Percentiles rank a stretch among this genome's conserved stretches.
These are phyloP conservation scores for Rhizopogon vulgaris DNA, from an alignment of 768 basidiomycete species.

Conservation along the genomic window DNA sequence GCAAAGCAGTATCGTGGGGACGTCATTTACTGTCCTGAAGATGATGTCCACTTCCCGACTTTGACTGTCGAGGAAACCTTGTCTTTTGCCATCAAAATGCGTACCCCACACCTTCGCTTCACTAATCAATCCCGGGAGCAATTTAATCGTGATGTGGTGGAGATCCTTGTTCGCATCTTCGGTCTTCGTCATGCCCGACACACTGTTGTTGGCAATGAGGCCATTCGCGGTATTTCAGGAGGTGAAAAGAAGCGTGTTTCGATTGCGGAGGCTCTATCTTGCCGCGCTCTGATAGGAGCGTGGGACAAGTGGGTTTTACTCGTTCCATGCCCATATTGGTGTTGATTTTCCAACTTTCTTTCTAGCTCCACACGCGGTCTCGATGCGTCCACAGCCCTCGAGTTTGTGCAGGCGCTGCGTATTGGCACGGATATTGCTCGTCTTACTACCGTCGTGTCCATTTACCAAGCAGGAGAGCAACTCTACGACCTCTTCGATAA, in stretches of 20 bases:
- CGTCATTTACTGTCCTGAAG: constrained; percentile 54
- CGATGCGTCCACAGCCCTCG: constrained; percentile 84
- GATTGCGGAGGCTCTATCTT: constrained; percentile 85
- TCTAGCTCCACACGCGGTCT: constrained; percentile 59
- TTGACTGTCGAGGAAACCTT: constrained; percentile 78
- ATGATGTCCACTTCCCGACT: constrained; percentile 79
- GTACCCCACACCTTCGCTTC: constrained; percentile 67
- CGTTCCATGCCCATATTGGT: not conserved
- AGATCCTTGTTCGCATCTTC: constrained; percentile 68
- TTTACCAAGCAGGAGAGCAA: constrained; percentile 77
- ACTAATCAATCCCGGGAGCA: constrained; percentile 57
- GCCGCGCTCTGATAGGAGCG: constrained; percentile 71
- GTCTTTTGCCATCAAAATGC: constrained; percentile 63
- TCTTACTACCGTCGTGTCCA: constrained; percentile 67
- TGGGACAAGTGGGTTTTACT: constrained; percentile 54
- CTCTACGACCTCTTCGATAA: constrained; percentile 82
- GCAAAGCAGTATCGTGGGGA: constrained; percentile 71
- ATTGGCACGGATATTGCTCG: constrained; percentile 80
- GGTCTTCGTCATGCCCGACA: constrained; percentile 75
- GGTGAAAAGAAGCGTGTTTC: constrained; percentile 78
- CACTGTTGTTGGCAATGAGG: constrained; percentile 84
- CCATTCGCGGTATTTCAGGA: constrained; percentile 75
- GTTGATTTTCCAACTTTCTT: not conserved
- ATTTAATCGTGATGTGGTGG: constrained; percentile 50
- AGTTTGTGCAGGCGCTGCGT: constrained; percentile 74